Conservation (phyloP, 345 rosid genomes). For the Hibiscus trionum region DNA sequence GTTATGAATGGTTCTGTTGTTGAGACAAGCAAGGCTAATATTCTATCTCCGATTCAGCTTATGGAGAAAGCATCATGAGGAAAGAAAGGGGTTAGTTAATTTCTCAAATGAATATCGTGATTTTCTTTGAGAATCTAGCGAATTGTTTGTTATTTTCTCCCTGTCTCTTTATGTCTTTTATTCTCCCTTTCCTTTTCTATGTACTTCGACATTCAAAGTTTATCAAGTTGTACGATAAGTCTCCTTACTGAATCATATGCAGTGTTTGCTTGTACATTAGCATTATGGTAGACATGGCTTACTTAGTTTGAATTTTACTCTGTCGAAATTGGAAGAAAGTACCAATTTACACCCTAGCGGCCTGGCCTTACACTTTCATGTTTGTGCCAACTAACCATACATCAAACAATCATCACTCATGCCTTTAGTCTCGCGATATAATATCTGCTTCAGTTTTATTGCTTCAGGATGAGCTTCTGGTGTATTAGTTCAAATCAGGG, state of each 20-base stretch:
- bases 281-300: background rate
- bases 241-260: background rate
- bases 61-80: conserved; percentile 73
- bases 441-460: background rate
- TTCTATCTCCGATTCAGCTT: conserved; percentile 69
- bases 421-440: background rate
- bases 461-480: background rate
- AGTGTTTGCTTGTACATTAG: background rate
- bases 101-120: background rate
- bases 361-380: background rate
- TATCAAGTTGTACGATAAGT: background rate
- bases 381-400: background rate
- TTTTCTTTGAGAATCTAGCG: conserved; percentile 4
- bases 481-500: background rate
- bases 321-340: background rate
- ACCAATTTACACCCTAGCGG: background rate
- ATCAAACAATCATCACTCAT: background rate
- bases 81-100: background rate
- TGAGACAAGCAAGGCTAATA: conserved; percentile 90
- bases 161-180: background rate
- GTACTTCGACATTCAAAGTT: background rate
- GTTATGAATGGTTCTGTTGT: conserved; percentile 93
- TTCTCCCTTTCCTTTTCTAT: background rate
- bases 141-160: conserved; percentile 9
- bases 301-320: background rate